Conservation (phyloP, 345 rosid genomes). For the Salix caprea region DNA sequence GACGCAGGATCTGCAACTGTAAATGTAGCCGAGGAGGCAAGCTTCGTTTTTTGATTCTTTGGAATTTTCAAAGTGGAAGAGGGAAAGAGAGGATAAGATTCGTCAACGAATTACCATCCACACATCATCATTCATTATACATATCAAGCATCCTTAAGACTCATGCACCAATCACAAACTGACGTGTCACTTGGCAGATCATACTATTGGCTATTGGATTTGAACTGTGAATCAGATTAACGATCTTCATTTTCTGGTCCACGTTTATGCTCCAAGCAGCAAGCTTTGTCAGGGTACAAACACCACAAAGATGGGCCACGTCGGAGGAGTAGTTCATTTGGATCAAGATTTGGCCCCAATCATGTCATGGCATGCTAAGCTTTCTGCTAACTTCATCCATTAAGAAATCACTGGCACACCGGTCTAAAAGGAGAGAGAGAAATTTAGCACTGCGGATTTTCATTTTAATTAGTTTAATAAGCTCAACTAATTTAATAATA, state of each 20-base stretch:
- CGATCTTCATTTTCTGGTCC: not conserved
- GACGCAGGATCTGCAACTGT: too few relatives aligned
- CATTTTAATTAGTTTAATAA: too few relatives aligned
- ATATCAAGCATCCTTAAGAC: too few relatives aligned
- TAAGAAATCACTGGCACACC: too few relatives aligned
- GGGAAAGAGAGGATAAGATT: constrained; percentile 17
- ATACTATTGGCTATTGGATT: not conserved
- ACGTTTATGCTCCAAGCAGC: not conserved
- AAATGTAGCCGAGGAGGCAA: too few relatives aligned
- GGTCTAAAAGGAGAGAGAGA: too few relatives aligned
- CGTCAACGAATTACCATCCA: constrained; percentile 21
- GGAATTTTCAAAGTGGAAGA: not conserved
- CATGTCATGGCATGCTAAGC: not conserved
- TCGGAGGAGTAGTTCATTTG: too few relatives aligned
- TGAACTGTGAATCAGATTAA: not conserved
- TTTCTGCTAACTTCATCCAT: too few relatives aligned
- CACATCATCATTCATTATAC: constrained; percentile 5
- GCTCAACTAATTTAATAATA: too few relatives aligned
- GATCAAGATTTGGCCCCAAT: not conserved
- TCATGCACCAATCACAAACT: not conserved
- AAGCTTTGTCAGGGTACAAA: not conserved
- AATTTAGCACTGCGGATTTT: too few relatives aligned
- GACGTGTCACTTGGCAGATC: not conserved
- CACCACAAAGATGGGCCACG: too few relatives aligned
- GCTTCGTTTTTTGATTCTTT: too few relatives aligned